phyloP scores from a whole-genome alignment of 2,329 filamentous ascomycete species.

The Diaporthe citriasiana region DNA sequence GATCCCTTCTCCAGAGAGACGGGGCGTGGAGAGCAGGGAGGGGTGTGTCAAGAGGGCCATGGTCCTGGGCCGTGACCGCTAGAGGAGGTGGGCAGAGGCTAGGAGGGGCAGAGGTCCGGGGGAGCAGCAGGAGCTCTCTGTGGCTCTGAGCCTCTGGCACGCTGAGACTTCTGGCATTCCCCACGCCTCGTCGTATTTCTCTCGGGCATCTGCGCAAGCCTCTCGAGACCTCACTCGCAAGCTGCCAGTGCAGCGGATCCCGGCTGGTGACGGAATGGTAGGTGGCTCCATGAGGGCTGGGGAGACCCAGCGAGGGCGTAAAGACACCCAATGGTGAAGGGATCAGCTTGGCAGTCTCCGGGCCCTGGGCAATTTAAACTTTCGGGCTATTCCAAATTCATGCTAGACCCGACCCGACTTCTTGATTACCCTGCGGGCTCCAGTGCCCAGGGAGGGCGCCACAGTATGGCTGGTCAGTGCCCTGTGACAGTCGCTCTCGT shows the following conservation, averaged over 20 bases:
- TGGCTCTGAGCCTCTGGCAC: slow-evolving; percentile 30
- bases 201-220: slow-evolving; percentile 35
- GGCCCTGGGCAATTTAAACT: slow-evolving; percentile 38
- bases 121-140: slow-evolving; percentile 29
- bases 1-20: slow-evolving; percentile 29
- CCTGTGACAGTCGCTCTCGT: slow-evolving; percentile 39
- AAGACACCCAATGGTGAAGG: slow-evolving; percentile 36
- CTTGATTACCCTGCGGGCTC: slow-evolving; percentile 35
- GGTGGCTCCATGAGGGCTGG: slow-evolving; percentile 32
- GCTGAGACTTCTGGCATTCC: slow-evolving; percentile 25
- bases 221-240: slow-evolving; percentile 29
- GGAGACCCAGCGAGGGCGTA: slow-evolving; percentile 33
- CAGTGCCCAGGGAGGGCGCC: slow-evolving; percentile 32
- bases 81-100: slow-evolving; percentile 24
- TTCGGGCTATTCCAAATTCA: slow-evolving; percentile 35
- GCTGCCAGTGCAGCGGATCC: slow-evolving; percentile 40
- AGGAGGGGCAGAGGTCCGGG: slow-evolving; percentile 30
- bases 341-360: slow-evolving; percentile 37
- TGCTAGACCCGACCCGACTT: slow-evolving; percentile 33
- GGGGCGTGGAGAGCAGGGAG: slow-evolving; percentile 19
- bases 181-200: slow-evolving; percentile 26
- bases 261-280: slow-evolving; percentile 34
- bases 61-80: slow-evolving; percentile 26
- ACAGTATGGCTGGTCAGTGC: slow-evolving; percentile 38
- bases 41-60: slow-evolving; percentile 15